phyloP scores from a whole-genome alignment of 2,329 filamentous ascomycete genomes.

The Phoma herbarum region DNA sequence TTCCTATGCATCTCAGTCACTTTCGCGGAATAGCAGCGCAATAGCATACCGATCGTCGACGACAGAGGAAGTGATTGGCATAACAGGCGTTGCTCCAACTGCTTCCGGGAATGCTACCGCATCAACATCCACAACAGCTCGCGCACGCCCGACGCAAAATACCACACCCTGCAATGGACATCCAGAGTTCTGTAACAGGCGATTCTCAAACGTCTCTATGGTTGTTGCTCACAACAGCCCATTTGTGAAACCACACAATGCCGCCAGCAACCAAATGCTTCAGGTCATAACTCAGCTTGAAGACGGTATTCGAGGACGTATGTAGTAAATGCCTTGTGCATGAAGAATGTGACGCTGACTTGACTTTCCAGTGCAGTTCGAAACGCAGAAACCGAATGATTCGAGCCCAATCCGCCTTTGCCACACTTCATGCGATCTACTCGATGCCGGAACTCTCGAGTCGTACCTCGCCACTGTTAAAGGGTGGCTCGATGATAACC shows the following conservation, averaged over 20 bases:
- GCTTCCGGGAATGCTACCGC: constrained; percentile 20
- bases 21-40: constrained; percentile 25
- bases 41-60: constrained; percentile 20
- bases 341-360: constrained; percentile 5
- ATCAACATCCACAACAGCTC: constrained; percentile 20
- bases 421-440: constrained; percentile 82
- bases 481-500: constrained; percentile 77
- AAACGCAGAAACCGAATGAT: constrained; percentile 64
- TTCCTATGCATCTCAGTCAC: constrained; percentile 17
- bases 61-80: constrained; percentile 28
- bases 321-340: constrained; percentile 4
- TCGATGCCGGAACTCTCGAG: constrained; percentile 81
- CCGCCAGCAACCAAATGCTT: constrained; percentile 45
- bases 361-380: constrained; percentile 63
- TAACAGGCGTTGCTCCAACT: constrained; percentile 29
- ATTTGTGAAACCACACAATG: constrained; percentile 41
- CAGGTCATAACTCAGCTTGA: constrained; percentile 43
- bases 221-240: constrained; percentile 51
- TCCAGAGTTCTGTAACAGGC: constrained; percentile 45
- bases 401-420: constrained; percentile 73
- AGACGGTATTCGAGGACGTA: constrained; percentile 50
- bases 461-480: constrained; percentile 74
- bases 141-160: constrained; percentile 33
- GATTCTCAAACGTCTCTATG: constrained; percentile 48
- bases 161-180: constrained; percentile 48